Conservation (phyloP, 345 rosid genomes). For the Zanthoxylum bungeanum region DNA sequence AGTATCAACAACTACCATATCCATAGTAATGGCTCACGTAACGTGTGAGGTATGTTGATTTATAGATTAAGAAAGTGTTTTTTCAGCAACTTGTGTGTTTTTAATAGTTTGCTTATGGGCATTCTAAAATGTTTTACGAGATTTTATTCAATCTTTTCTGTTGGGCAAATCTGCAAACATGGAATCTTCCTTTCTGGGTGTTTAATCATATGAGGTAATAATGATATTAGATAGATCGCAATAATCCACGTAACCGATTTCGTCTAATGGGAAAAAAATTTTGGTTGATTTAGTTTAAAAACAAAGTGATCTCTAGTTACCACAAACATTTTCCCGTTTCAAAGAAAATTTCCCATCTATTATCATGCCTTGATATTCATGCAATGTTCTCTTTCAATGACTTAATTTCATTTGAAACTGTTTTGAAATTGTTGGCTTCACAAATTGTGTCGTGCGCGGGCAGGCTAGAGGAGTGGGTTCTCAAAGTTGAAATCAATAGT, state of each 20-base stretch:
- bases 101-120: neutral
- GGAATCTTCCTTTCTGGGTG: neutral
- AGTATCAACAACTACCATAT: conserved; percentile 28
- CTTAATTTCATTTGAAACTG: neutral
- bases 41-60: neutral
- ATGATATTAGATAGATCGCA: too few species aligned
- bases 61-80: neutral
- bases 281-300: too few species aligned
- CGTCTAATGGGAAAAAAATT: too few species aligned
- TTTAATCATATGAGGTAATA: too few species aligned
- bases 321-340: neutral
- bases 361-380: neutral
- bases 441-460: too few species aligned
- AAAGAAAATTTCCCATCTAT: neutral
- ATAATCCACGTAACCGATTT: too few species aligned
- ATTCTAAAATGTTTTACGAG: neutral
- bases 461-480: too few species aligned
- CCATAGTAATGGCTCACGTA: conserved; percentile 26
- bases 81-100: neutral
- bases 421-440: too few species aligned
- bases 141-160: neutral
- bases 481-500: too few species aligned
- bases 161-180: neutral
- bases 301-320: neutral
- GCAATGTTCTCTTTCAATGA: neutral